Evolutionary conservation across 176 grass and related monocot genomes (phyloP).

Genomic region (Bromus sterilis): DNA sequence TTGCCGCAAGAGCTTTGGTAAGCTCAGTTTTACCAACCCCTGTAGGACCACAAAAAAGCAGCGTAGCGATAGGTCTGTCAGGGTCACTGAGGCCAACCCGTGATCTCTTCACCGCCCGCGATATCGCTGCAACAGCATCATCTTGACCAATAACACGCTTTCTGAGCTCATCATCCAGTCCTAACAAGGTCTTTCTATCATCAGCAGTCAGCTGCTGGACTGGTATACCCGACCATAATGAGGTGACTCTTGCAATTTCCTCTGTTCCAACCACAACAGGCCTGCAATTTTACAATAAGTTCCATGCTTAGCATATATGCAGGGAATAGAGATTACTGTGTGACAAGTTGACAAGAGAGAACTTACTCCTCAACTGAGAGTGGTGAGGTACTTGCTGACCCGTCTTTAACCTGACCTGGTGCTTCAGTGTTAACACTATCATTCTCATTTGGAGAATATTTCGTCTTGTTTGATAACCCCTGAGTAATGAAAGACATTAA

Average conservation of each 20-base stretch:
- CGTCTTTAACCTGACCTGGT: conserved; percentile 1
- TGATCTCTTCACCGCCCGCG: conserved; percentile 84
- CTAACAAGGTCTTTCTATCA: conserved; percentile 68
- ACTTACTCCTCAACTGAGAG: conserved; percentile 61
- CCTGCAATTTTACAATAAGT: conserved; percentile 38
- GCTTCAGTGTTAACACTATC: conserved; percentile 8
- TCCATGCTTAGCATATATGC: conserved; percentile 9
- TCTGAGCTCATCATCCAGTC: conserved; percentile 71
- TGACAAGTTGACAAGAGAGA: conserved; percentile 26
- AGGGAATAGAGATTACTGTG: neutral
- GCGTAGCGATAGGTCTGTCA: conserved; percentile 82
- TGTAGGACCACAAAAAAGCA: conserved; percentile 93
- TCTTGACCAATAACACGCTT: conserved; percentile 95
- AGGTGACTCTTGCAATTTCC: conserved; percentile 89
- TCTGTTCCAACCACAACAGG: conserved; percentile 69
- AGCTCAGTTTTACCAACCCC: conserved; percentile 98
- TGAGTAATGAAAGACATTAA: conserved; percentile 18
- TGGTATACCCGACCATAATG: conserved; percentile 96
- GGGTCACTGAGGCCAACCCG: conserved; percentile 88
- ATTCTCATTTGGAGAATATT: conserved; percentile 55
- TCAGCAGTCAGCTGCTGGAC: conserved; percentile 85
- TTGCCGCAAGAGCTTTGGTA: conserved; percentile 79
- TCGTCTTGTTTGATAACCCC: conserved; percentile 60
- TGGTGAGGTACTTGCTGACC: conserved; percentile 22
- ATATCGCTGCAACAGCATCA: conserved; percentile 79